Percentiles rank a stretch among this genome's conserved stretches.
phyloP scores from a whole-genome alignment of 1,284 basidiomycete species.

The Athelia psychrophila region DNA sequence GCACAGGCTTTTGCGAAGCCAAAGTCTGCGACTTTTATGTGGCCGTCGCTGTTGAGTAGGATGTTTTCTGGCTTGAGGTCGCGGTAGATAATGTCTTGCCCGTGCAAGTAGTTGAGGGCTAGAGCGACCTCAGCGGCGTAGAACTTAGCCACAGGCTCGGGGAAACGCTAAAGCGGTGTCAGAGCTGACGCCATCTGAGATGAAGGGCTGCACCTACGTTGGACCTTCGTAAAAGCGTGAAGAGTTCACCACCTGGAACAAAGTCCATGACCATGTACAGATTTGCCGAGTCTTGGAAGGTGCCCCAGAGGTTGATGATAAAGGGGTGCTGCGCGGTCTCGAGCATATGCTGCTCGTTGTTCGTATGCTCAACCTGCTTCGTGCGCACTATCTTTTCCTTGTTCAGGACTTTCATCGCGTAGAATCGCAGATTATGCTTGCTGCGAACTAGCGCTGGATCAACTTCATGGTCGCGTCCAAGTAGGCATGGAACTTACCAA shows the following conservation, averaged over 20 bases:
- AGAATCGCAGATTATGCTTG: conserved; percentile 90
- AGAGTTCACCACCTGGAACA: conserved; percentile 96
- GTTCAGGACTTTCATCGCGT: conserved; percentile 92
- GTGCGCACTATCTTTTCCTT: conserved; percentile 94
- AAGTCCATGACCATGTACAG: conserved; percentile 99
- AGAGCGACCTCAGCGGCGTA: conserved; percentile 97
- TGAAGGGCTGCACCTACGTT: conserved; percentile 53
- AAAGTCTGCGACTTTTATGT: conserved; percentile 98
- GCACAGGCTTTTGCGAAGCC: conserved; percentile 94
- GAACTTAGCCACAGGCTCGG: conserved; percentile 98
- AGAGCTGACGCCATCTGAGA: conserved; percentile 1
- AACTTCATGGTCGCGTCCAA: conserved; percentile 4
- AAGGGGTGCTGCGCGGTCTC: conserved; percentile 92
- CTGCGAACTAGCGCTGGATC: conserved; percentile 63
- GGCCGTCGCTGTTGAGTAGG: conserved; percentile 89
- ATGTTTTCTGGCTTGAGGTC: conserved; percentile 99
- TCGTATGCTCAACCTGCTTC: conserved; percentile 98
- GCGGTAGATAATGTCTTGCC: conserved; percentile 92
- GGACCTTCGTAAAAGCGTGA: conserved; percentile 86
- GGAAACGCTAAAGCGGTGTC: conserved; percentile 72
- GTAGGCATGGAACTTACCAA: conserved; percentile 52
- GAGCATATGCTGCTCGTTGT: conserved; percentile 92
- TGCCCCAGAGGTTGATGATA: conserved; percentile 98
- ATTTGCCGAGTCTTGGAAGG: conserved; percentile 92
- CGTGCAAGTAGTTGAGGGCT: conserved; percentile 91